These are phyloP conservation scores for Bidens hawaiensis DNA, from an alignment of 140 eudicot genomes.

Conservation along the genomic window DNA sequence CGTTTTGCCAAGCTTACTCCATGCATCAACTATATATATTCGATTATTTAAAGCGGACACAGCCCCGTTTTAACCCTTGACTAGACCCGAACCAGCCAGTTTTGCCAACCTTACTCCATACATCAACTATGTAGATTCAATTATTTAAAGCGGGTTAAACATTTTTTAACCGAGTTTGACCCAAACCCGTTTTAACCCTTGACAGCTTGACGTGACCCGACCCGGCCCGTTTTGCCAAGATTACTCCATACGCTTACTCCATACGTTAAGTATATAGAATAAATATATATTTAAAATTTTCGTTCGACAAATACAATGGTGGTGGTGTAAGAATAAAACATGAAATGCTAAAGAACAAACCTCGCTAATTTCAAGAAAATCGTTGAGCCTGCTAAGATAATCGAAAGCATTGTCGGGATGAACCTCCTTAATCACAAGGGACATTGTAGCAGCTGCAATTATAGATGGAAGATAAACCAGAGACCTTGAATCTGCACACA, in stretches of 20 bases:
- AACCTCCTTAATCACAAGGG: constrained; percentile 32
- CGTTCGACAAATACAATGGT: no score
- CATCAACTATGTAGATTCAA: background rate
- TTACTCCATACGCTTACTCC: no score
- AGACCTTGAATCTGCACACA: constrained; percentile 31
- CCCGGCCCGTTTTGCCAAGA: background rate
- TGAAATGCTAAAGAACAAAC: constrained; percentile 33
- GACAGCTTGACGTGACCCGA: no score
- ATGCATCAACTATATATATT: background rate
- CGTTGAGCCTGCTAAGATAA: constrained; percentile 44
- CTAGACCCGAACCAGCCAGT: background rate
- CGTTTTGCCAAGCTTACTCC: background rate
- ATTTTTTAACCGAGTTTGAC: no score
- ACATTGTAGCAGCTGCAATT: constrained; percentile 27
- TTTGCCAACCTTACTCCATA: background rate
- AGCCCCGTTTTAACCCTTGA: background rate
- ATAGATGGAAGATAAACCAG: constrained; percentile 37
- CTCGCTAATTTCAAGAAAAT: constrained; percentile 46
- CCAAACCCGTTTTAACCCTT: background rate
- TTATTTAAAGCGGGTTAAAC: background rate
- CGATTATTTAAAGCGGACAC: no score
- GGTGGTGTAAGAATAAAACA: no score
- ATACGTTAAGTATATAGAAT: no score
- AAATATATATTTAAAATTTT: no score
- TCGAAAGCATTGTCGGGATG: constrained; percentile 39